These are phyloP conservation scores for Heritiera fomes DNA, from an alignment of 345 rosid species.

Conservation along the genomic window DNA sequence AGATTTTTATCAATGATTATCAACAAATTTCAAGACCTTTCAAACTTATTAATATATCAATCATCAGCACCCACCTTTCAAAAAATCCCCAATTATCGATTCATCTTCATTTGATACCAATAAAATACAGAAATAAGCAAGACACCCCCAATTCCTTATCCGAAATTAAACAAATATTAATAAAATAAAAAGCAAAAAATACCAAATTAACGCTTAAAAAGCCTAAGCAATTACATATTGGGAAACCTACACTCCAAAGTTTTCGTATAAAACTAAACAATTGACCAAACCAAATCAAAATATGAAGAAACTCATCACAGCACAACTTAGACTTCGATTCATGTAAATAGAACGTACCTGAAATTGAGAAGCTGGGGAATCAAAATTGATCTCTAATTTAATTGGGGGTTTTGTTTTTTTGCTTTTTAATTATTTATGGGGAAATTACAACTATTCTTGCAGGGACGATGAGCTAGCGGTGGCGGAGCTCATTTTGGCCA, in stretches of 20 bases:
- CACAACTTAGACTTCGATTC: not conserved
- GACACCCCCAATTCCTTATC: not conserved
- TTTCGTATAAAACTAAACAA: not conserved
- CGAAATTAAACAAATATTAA: not conserved
- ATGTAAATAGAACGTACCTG: slow-evolving; percentile 21
- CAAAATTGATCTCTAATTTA: slow-evolving; percentile 10
- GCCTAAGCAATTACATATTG: not conserved
- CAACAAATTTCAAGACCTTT: not conserved
- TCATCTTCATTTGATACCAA: not conserved
- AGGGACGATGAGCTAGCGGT: slow-evolving; percentile 43
- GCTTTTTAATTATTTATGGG: not conserved
- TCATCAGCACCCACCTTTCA: not conserved
- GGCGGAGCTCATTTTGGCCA: slow-evolving; percentile 34
- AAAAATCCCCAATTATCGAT: not conserved
- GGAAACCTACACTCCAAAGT: not conserved
- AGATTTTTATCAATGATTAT: slow-evolving; percentile 6
- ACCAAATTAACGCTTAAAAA: not conserved
- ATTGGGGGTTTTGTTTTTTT: slow-evolving; percentile 4
- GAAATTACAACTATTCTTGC: slow-evolving; percentile 29
- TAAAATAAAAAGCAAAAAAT: not conserved
- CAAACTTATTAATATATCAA: not conserved
- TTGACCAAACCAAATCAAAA: not conserved
- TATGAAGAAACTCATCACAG: not conserved
- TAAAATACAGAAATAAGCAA: not conserved
- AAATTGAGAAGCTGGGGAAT: slow-evolving; percentile 12